Evolutionary conservation across 331 rosid genomes (phyloP).

Genomic region (Prunus yedoensis): DNA sequence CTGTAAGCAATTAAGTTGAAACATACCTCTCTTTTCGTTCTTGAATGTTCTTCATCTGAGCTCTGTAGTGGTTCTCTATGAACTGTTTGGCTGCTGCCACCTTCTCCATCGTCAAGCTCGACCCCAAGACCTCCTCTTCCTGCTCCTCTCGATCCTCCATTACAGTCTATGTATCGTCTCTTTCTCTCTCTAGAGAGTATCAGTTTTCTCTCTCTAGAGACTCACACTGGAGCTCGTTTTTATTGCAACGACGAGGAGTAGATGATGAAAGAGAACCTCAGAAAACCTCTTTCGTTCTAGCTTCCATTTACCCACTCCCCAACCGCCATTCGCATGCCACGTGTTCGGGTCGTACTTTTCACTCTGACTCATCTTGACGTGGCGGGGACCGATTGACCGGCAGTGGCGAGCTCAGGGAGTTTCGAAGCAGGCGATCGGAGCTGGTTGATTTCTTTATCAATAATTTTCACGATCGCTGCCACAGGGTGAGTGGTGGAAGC

Average conservation of each 20-base stretch:
- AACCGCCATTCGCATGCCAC: slow-evolving; percentile 23
- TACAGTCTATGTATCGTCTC: slow-evolving; percentile 11
- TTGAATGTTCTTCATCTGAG: slow-evolving; percentile 97
- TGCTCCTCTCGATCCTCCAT: slow-evolving; percentile 81
- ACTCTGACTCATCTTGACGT: background rate
- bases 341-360: background rate
- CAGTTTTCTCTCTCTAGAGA: slow-evolving; percentile 37
- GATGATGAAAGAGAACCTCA: slow-evolving; percentile 32
- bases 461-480: slow-evolving; percentile 20
- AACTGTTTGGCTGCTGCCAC: slow-evolving; percentile 98
- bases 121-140: slow-evolving; percentile 74
- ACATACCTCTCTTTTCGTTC: slow-evolving; percentile 93
- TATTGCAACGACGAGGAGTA: slow-evolving; percentile 51
- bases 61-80: slow-evolving; percentile 95
- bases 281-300: slow-evolving; percentile 7
- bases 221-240: slow-evolving; percentile 42
- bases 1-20: background rate
- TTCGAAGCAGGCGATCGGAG: background rate
- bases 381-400: background rate
- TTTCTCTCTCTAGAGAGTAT: slow-evolving; percentile 23
- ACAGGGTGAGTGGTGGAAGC: slow-evolving; percentile 1
- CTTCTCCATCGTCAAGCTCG: slow-evolving; percentile 98
- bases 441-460: background rate
- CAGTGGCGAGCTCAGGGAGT: no score
- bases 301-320: background rate